Evolutionary conservation across 805 yeast genomes (phyloP).

Genomic region (Zygotorulaspora danielsina): DNA sequence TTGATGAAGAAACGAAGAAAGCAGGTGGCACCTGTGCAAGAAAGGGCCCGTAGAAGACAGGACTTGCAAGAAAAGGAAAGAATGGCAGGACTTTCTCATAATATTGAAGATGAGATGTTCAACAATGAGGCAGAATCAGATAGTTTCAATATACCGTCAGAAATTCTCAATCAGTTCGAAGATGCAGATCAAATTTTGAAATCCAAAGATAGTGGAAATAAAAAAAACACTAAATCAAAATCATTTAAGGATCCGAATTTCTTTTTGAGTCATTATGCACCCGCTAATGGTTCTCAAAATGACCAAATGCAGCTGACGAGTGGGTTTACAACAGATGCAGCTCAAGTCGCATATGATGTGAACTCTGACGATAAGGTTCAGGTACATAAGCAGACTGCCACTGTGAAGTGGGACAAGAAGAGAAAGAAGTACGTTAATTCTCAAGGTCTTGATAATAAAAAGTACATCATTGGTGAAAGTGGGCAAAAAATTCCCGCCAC

Average conservation of each 20-base stretch:
- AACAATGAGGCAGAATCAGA: slow-evolving; percentile 47
- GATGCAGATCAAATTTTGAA: slow-evolving; percentile 38
- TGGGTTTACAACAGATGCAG: slow-evolving; percentile 80
- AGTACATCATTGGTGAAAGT: slow-evolving; percentile 89
- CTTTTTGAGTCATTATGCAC: slow-evolving; percentile 87
- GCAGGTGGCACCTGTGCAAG: slow-evolving; percentile 85
- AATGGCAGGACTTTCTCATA: slow-evolving; percentile 67
- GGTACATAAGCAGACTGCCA: slow-evolving; percentile 58
- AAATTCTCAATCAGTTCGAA: slow-evolving; percentile 40
- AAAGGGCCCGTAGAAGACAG: slow-evolving; percentile 65
- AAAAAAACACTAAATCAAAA: slow-evolving; percentile 40
- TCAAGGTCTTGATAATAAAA: slow-evolving; percentile 67
- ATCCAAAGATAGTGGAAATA: slow-evolving; percentile 21
- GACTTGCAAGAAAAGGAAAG: slow-evolving; percentile 69
- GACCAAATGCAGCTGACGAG: slow-evolving; percentile 54
- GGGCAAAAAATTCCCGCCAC: slow-evolving; percentile 92
- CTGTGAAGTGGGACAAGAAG: slow-evolving; percentile 89
- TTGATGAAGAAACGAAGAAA: slow-evolving; percentile 82
- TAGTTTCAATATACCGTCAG: slow-evolving; percentile 45
- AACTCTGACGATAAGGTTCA: slow-evolving; percentile 71
- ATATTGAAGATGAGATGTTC: slow-evolving; percentile 68
- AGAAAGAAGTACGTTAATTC: slow-evolving; percentile 83
- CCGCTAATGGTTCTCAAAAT: slow-evolving; percentile 75
- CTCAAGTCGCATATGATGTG: slow-evolving; percentile 81
- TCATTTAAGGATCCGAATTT: slow-evolving; percentile 71